Evolutionary conservation across 2,329 filamentous ascomycete species (phyloP).

Genomic region (Cladosporium phlei): DNA sequence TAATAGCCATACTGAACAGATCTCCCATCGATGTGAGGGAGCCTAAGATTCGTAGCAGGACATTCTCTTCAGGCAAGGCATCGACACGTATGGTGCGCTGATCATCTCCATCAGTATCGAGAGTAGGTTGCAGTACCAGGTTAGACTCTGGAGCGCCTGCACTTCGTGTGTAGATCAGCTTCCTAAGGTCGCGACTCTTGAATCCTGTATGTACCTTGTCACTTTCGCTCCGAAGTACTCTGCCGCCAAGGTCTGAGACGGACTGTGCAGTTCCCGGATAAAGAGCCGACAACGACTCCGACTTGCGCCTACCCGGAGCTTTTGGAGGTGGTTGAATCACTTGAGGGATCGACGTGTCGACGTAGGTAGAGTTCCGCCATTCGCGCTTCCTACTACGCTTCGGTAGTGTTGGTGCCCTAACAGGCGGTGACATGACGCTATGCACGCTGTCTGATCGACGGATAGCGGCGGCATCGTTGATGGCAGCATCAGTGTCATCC

Average conservation of each 20-base stretch:
- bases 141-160: neutral
- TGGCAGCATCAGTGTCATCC: neutral
- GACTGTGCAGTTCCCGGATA: neutral
- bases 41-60: constrained; percentile 50
- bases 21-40: constrained; percentile 49
- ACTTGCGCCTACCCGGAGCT: constrained; percentile 9
- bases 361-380: constrained; percentile 20
- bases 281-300: neutral
- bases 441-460: constrained; percentile 21
- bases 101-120: neutral
- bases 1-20: constrained; percentile 50
- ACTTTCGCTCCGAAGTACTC: constrained; percentile 5
- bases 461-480: neutral
- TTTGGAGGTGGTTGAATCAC: constrained; percentile 8
- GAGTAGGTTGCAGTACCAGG: neutral
- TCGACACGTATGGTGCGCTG: neutral
- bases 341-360: neutral
- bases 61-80: constrained; percentile 38
- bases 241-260: neutral
- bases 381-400: constrained; percentile 40
- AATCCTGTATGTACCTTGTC: neutral
- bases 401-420: constrained; percentile 34
- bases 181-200: neutral
- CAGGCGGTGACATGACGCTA: constrained; percentile 29
- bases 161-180: neutral